These are phyloP conservation scores for Mychonastes homosphaera DNA, from an alignment of 139 green algal species.

Conservation along the genomic window DNA sequence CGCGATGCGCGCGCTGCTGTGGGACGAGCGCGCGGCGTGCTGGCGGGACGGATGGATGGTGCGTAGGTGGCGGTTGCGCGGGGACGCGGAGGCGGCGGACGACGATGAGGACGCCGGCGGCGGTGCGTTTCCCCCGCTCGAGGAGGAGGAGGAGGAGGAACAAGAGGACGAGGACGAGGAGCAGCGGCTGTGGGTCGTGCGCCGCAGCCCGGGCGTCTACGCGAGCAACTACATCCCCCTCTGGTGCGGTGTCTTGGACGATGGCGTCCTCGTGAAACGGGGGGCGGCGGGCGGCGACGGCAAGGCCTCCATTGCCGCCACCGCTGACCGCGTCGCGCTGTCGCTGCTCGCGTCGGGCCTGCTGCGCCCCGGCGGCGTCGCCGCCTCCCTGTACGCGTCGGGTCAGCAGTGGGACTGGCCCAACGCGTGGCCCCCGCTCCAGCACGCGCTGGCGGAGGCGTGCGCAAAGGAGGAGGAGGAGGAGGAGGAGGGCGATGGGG, in stretches of 20 bases:
- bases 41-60: conserved; percentile 63
- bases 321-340: conserved; percentile 10
- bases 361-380: conserved; percentile 38
- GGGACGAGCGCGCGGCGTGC: conserved; percentile 35
- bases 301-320: too few species aligned
- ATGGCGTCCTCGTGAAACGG: too few species aligned
- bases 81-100: background rate
- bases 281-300: too few species aligned
- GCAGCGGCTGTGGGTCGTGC: conserved; percentile 3
- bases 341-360: conserved; percentile 29
- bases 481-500: conserved; percentile 11
- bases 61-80: background rate
- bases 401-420: conserved; percentile 92
- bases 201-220: conserved; percentile 21
- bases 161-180: background rate
- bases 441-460: conserved; percentile 58
- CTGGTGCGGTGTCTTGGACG: too few species aligned
- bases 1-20: conserved; percentile 62
- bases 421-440: conserved; percentile 87
- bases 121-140: too few species aligned
- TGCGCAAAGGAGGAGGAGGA: conserved; percentile 15
- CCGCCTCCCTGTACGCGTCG: conserved; percentile 44
- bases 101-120: background rate
- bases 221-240: conserved; percentile 80
- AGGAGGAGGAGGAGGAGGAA: conserved; percentile 8